Conservation (phyloP, 208 protist species). For the Crithidia thermophila region DNA sequence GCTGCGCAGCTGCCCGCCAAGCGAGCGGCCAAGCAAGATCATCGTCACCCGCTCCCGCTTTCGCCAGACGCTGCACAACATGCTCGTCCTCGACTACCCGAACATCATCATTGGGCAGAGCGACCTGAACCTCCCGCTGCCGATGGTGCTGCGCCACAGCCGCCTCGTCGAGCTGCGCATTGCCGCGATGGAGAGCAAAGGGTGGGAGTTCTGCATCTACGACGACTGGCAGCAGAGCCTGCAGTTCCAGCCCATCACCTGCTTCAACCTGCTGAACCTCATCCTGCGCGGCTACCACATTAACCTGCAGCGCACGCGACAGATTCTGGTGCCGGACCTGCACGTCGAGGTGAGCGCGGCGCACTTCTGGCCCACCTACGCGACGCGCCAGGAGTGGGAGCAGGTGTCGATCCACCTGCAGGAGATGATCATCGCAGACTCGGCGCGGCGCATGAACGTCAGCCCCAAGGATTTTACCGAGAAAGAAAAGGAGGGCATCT, state of each 20-base stretch:
- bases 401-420: constrained; percentile 98
- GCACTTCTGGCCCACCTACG: constrained; percentile 99
- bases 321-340: constrained; percentile 98
- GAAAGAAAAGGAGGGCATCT: constrained; percentile 99
- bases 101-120: constrained; percentile 99
- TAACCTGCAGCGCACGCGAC: constrained; percentile 96
- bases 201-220: constrained; percentile 99
- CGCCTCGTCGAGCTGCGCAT: constrained; percentile 99
- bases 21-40: constrained; percentile 99
- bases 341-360: constrained; percentile 95
- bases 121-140: constrained; percentile 99
- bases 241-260: constrained; percentile 98
- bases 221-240: constrained; percentile 99
- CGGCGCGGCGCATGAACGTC: constrained; percentile 99
- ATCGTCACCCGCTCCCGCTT: constrained; percentile 99
- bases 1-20: constrained; percentile 98
- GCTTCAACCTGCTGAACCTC: constrained; percentile 99
- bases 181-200: constrained; percentile 98
- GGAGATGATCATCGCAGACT: constrained; percentile 99
- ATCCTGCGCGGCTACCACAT: constrained; percentile 99
- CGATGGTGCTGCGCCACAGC: constrained; percentile 98
- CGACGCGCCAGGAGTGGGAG: constrained; percentile 98
- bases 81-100: constrained; percentile 99
- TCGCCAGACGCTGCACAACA: constrained; percentile 90
- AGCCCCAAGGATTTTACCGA: constrained; percentile 99